phyloP scores from a whole-genome alignment of 495 filamentous ascomycete genomes.

The Thermothielavioides terrestris region DNA sequence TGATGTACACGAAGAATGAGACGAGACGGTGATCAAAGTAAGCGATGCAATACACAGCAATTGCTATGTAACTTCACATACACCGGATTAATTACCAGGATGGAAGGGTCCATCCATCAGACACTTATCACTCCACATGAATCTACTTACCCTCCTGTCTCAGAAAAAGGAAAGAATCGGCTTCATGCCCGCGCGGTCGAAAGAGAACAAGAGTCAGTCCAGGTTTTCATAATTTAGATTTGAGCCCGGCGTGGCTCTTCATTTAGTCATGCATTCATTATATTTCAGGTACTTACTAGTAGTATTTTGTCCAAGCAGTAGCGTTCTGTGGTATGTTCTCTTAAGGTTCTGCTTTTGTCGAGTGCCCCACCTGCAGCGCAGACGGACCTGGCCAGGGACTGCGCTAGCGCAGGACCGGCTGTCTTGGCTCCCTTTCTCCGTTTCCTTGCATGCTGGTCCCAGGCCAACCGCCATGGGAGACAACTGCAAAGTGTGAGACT shows the following conservation, averaged over 20 bases:
- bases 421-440: neutral
- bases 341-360: neutral
- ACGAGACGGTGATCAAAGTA: no score
- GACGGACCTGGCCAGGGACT: neutral
- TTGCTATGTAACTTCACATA: no score
- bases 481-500: neutral
- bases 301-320: no score
- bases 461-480: neutral
- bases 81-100: no score
- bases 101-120: neutral
- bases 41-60: no score
- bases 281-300: no score
- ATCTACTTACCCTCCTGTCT: neutral
- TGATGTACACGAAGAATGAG: no score
- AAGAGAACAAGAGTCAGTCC: no score
- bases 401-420: slow-evolving; percentile 1
- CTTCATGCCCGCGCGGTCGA: neutral
- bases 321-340: no score
- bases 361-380: neutral
- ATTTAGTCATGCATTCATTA: no score
- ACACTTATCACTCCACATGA: neutral
- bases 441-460: slow-evolving; percentile 5
- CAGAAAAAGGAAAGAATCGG: neutral
- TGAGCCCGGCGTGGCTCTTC: no score
- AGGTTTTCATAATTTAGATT: no score